Conservation (phyloP, 1,284 basidiomycete species). For the Fomitopsis schrenkii region DNA sequence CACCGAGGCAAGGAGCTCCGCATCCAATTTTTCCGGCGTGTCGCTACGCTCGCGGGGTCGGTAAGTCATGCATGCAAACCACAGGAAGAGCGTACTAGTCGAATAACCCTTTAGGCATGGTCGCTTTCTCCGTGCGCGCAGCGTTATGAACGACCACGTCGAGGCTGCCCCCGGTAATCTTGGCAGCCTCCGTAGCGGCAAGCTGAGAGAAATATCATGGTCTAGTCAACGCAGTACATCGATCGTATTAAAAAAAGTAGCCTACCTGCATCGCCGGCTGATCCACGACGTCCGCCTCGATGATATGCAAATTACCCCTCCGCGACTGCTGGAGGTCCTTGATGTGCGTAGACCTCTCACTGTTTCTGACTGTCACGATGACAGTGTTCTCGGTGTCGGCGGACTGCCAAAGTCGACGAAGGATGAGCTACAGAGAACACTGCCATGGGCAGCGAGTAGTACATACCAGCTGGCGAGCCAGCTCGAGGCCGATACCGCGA, state of each 20-base stretch:
- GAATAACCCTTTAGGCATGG: slow-evolving; percentile 1
- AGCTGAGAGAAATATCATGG: neutral
- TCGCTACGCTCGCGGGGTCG: neutral
- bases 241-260: neutral
- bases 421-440: no score
- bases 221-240: neutral
- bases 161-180: slow-evolving; percentile 22
- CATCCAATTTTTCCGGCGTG: slow-evolving; percentile 12
- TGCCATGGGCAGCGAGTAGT: neutral
- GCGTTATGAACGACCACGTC: slow-evolving; percentile 30
- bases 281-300: slow-evolving; percentile 22
- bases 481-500: slow-evolving; percentile 19
- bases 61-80: neutral
- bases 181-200: slow-evolving; percentile 14
- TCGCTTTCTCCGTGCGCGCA: slow-evolving; percentile 10
- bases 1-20: slow-evolving; percentile 10
- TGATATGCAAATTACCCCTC: slow-evolving; percentile 20
- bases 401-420: neutral
- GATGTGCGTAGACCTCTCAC: slow-evolving; percentile 11
- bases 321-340: slow-evolving; percentile 11
- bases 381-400: slow-evolving; percentile 13
- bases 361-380: slow-evolving; percentile 24
- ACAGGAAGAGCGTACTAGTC: slow-evolving; percentile 7
- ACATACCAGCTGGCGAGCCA: slow-evolving; percentile 10
- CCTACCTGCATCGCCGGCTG: slow-evolving; percentile 17